Base-by-base conservation (phyloP, 2,329 filamentous ascomycete species). In the Ophiosphaerella narmari region DNA sequence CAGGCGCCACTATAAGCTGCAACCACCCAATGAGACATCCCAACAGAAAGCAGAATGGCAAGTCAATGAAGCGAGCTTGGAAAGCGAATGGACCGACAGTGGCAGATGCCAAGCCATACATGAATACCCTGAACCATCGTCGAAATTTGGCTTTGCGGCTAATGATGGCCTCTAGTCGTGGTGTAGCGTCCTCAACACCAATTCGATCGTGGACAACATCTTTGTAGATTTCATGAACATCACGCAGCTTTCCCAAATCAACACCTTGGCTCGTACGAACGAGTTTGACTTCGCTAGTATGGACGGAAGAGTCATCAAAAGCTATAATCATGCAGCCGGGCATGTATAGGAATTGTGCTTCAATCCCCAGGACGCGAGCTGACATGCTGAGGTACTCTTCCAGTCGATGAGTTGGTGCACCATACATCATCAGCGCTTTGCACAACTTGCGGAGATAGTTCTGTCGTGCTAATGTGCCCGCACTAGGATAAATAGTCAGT, bases 291-390 rank as follows among this genome's bases (percentile, higher is more conserved):
- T 91, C 88, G n/a, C 87, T 87, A 0, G 89, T 91, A 65, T 91
- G 88, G 0, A 88, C 90, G 0, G 80, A 75, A 5, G 77, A 74
- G 71, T 93, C 89, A 65, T 85, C 91, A 66, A 97, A 96, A 4
- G 90, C 93, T 67, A 96, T 88, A 48, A 97, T 89, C 92, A 97
- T 97, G 66, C 90, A 95, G 0, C 90, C 90, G 0, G 92, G 91
- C 26, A 96, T 84, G 68, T 96, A 97, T 18, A 96, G 77, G 62
- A 94, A 96, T 64, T 96, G 91, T 5, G 88, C 88, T 58, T 96
- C 89, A 13, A 96, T 92, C 71, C 92, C 89, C 33, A 97, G 81
- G 1, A 94, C 89, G n/a, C 89, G 83, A 1, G 92, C 87, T 7
- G 89, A 91, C 89, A 93, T 95, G 55, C 83, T 86, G 84, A 97